A percentile compares a stretch with the other conserved stretches of the same genome.
phyloP scores from a whole-genome alignment of 352 stramenopile genomes.

The Phytopythium ostracodes region DNA sequence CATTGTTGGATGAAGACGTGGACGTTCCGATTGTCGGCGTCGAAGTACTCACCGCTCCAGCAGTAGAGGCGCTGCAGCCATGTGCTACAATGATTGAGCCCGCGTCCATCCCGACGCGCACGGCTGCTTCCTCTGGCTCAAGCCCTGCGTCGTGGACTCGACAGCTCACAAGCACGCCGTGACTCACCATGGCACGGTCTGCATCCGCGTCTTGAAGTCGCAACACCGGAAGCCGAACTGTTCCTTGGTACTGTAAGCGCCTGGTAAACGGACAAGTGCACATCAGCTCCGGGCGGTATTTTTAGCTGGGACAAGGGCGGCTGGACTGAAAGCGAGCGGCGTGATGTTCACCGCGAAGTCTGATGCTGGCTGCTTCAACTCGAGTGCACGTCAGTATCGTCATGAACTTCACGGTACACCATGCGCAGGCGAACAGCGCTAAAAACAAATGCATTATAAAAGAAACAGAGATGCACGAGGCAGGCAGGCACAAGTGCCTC shows the following conservation, averaged over 20 bases:
- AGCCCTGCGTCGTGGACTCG: slow-evolving; percentile 25
- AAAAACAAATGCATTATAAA: slow-evolving; percentile 1
- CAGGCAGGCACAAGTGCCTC: not conserved
- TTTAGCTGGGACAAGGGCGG: not conserved
- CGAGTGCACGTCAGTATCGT: not conserved
- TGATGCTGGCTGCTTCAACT: not conserved
- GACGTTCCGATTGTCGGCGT: not conserved
- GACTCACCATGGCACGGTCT: slow-evolving; percentile 17
- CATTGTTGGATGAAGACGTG: not conserved
- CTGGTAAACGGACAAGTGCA: not conserved
- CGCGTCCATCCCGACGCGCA: not conserved
- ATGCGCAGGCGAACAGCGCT: not conserved
- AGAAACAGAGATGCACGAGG: not conserved
- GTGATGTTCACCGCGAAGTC: not conserved
- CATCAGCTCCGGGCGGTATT: not conserved
- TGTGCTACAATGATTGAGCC: slow-evolving; percentile 8
- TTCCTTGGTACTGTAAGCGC: not conserved
- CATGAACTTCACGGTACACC: not conserved
- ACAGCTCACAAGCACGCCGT: slow-evolving; percentile 63
- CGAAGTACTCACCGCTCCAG: not conserved
- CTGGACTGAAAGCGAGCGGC: not conserved
- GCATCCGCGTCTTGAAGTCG: not conserved
- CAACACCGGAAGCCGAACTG: not conserved
- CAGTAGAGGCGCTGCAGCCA: not conserved
- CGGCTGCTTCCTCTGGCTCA: not conserved